Percentiles rank a stretch among this genome's conserved stretches.
These are phyloP conservation scores for Tripterygium wilfordii DNA, from an alignment of 177 flowering plant species.

Conservation along the genomic window DNA sequence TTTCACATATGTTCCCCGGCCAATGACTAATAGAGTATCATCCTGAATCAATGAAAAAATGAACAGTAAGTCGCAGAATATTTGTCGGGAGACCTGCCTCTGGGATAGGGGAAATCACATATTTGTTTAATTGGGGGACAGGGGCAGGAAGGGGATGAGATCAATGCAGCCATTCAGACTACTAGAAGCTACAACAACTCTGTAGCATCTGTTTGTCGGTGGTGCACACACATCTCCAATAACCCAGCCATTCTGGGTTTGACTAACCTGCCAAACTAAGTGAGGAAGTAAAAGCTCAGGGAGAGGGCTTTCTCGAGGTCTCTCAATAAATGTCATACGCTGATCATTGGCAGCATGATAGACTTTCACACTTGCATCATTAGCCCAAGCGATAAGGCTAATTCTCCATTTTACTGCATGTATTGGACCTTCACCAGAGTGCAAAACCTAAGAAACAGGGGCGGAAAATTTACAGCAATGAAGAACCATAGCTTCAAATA, in stretches of 20 bases:
- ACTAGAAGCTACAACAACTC: too few relatives aligned
- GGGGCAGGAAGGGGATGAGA: too few relatives aligned
- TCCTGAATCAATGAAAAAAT: too few relatives aligned
- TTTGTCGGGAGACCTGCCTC: too few relatives aligned
- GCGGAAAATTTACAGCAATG: too few relatives aligned
- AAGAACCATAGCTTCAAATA: too few relatives aligned
- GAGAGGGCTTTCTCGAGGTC: slow-evolving; percentile 89
- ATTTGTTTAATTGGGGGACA: too few relatives aligned
- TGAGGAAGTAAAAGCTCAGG: slow-evolving; percentile 90
- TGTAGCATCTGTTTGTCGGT: too few relatives aligned
- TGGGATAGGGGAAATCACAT: too few relatives aligned
- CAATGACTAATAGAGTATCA: slow-evolving; percentile 85
- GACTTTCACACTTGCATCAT: slow-evolving; percentile 95
- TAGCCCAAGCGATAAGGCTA: slow-evolving; percentile 97
- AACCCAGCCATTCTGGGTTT: background rate
- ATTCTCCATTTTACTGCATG: slow-evolving; percentile 95
- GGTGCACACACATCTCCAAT: too few relatives aligned
- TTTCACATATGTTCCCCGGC: slow-evolving; percentile 96
- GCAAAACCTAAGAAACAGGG: slow-evolving; percentile 86
- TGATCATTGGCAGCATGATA: slow-evolving; percentile 90
- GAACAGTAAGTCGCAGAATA: too few relatives aligned
- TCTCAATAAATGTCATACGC: slow-evolving; percentile 91
- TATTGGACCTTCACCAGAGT: slow-evolving; percentile 98
- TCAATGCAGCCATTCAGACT: too few relatives aligned
- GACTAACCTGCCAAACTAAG: slow-evolving; percentile 95